phyloP scores from a whole-genome alignment of 139 green algal species.

The Chlorella sorokiniana region DNA sequence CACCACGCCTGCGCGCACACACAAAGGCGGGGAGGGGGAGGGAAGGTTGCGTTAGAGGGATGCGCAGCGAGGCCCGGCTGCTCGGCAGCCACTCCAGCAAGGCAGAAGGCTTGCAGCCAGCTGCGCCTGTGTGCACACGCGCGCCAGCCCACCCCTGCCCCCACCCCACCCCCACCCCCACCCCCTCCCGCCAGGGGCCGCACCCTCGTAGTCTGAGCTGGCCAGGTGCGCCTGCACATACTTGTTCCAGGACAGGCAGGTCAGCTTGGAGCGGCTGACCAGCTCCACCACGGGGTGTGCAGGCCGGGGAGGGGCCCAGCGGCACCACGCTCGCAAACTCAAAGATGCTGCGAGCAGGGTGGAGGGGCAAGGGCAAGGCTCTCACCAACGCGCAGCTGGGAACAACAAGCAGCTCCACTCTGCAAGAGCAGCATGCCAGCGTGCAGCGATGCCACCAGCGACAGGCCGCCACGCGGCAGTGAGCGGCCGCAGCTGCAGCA shows the following conservation, averaged over 20 bases:
- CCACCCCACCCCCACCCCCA: too few relatives aligned
- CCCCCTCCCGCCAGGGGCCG: background rate
- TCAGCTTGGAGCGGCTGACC: constrained; percentile 78
- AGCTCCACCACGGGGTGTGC: constrained; percentile 77
- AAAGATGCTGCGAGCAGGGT: constrained; percentile 33
- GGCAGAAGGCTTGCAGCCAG: too few relatives aligned
- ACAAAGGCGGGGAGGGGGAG: background rate
- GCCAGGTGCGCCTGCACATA: constrained; percentile 60
- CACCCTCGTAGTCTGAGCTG: constrained; percentile 83
- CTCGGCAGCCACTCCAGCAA: too few relatives aligned
- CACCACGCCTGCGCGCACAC: constrained; percentile 56
- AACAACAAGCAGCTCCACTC: too few relatives aligned
- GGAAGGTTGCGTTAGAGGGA: background rate
- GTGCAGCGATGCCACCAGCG: too few relatives aligned
- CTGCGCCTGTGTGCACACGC: background rate
- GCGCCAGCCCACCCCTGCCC: background rate
- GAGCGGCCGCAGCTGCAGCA: too few relatives aligned
- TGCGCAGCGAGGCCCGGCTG: background rate
- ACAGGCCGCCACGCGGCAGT: too few relatives aligned
- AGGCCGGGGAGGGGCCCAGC: background rate
- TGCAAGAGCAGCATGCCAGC: too few relatives aligned
- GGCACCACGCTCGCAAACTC: constrained; percentile 38
- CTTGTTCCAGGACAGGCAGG: constrained; percentile 81
- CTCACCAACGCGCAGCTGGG: too few relatives aligned
- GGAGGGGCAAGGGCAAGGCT: background rate